Percentiles rank a stretch among this genome's conserved stretches.
phyloP scores from a whole-genome alignment of 176 grass and related monocot species.

The Phoenix roebelenii region DNA sequence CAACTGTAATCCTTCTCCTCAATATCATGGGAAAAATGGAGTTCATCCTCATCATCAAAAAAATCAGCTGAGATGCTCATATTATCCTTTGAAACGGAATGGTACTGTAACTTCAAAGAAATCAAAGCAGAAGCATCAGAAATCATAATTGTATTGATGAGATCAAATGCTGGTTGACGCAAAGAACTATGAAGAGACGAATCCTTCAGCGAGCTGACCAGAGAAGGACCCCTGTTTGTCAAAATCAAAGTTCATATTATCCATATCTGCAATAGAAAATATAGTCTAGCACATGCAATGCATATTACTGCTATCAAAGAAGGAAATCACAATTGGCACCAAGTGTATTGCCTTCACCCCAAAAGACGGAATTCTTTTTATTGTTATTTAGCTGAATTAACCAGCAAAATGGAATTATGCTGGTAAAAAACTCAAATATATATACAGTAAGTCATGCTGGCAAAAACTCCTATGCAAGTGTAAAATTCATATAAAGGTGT shows the following conservation, averaged over 20 bases:
- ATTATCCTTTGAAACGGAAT: slow-evolving; percentile 23
- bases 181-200: slow-evolving; percentile 68
- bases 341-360: no score
- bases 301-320: no score
- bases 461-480: no score
- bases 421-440: no score
- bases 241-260: slow-evolving; percentile 28
- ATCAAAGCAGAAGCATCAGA: slow-evolving; percentile 96
- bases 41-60: slow-evolving; percentile 60
- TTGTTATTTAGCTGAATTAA: no score
- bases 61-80: slow-evolving; percentile 28
- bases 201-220: slow-evolving; percentile 75
- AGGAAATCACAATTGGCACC: no score
- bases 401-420: no score
- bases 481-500: no score
- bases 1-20: slow-evolving; percentile 48
- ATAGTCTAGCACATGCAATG: no score
- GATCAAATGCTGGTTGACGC: slow-evolving; percentile 90
- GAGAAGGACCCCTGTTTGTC: slow-evolving; percentile 68
- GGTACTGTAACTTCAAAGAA: slow-evolving; percentile 47
- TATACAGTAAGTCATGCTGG: no score
- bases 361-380: no score
- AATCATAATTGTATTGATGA: slow-evolving; percentile 83
- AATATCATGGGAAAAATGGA: slow-evolving; percentile 35
- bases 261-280: slow-evolving; percentile 11